Evolutionary conservation across 2,329 filamentous ascomycete species (phyloP).

Genomic region (Zymoseptoria passerinii): DNA sequence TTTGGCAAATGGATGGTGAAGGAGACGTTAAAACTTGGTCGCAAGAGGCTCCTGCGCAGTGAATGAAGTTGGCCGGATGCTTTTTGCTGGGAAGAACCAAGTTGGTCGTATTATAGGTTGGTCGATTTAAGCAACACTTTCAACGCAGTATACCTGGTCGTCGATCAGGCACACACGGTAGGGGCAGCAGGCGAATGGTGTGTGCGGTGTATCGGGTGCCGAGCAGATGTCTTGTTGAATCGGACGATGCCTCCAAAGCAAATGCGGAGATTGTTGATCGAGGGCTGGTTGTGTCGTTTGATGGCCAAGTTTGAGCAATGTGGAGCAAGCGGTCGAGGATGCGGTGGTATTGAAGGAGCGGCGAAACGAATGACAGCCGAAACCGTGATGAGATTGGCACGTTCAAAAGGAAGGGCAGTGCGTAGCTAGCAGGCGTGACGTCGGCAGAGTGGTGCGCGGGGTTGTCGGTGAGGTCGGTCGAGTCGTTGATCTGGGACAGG

Average conservation of each 20-base stretch:
- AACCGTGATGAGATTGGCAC: slow-evolving; percentile 1
- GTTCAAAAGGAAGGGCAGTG: neutral
- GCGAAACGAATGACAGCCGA: neutral
- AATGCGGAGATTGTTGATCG: neutral
- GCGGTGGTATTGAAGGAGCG: neutral
- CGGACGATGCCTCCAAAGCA: neutral
- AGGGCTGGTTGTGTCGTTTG: neutral
- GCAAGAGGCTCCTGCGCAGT: neutral
- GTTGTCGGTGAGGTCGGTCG: slow-evolving; percentile 11
- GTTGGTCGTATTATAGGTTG: slow-evolving; percentile 5
- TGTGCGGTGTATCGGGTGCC: neutral
- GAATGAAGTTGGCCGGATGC: slow-evolving; percentile 13
- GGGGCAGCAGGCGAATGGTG: neutral
- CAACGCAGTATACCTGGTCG: neutral
- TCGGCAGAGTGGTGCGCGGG: slow-evolving; percentile 9
- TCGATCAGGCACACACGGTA: slow-evolving; percentile 2
- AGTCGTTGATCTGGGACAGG: slow-evolving; percentile 13
- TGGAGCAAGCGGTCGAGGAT: neutral
- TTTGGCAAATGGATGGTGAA: neutral
- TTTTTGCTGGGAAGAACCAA: slow-evolving; percentile 19
- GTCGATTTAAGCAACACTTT: neutral
- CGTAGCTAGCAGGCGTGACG: neutral
- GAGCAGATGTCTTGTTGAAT: neutral
- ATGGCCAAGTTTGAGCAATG: neutral
- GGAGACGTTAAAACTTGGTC: neutral